Conservation (phyloP, 176 grass and related monocot genomes). For the Carex kokanica region DNA sequence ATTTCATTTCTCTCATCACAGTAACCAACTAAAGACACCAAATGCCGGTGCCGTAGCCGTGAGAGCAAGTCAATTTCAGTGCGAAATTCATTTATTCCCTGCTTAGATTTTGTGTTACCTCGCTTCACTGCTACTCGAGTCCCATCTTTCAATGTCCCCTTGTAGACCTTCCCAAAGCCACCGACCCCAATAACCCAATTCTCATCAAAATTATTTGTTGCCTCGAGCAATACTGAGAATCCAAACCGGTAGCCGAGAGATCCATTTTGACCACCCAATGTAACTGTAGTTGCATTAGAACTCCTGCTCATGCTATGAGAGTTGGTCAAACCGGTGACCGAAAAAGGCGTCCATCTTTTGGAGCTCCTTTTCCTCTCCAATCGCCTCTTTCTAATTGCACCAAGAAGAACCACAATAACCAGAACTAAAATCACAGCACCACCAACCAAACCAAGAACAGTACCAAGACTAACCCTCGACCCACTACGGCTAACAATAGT, state of each 20-base stretch:
- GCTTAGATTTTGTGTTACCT: slow-evolving; percentile 54
- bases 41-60: slow-evolving; percentile 71
- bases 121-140: slow-evolving; percentile 72
- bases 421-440: slow-evolving; percentile 23
- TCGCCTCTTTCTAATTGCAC: slow-evolving; percentile 37
- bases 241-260: slow-evolving; percentile 42
- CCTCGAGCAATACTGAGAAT: slow-evolving; percentile 50
- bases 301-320: slow-evolving; percentile 45
- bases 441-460: slow-evolving; percentile 30
- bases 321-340: slow-evolving; percentile 43
- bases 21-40: slow-evolving; percentile 88
- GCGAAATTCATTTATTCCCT: slow-evolving; percentile 75
- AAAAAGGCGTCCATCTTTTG: slow-evolving; percentile 53
- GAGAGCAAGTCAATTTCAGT: slow-evolving; percentile 86
- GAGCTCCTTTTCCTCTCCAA: slow-evolving; percentile 41
- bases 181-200: slow-evolving; percentile 64
- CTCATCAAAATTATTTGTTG: slow-evolving; percentile 68
- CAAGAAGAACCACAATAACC: slow-evolving; percentile 28
- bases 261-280: slow-evolving; percentile 31
- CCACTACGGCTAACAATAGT: not conserved
- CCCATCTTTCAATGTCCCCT: slow-evolving; percentile 51
- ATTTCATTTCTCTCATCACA: slow-evolving; percentile 77
- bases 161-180: slow-evolving; percentile 96
- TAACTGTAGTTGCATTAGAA: slow-evolving; percentile 23
- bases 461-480: slow-evolving; percentile 23